Conservation (phyloP, 176 grass and related monocot species). For the Oryza punctata region DNA sequence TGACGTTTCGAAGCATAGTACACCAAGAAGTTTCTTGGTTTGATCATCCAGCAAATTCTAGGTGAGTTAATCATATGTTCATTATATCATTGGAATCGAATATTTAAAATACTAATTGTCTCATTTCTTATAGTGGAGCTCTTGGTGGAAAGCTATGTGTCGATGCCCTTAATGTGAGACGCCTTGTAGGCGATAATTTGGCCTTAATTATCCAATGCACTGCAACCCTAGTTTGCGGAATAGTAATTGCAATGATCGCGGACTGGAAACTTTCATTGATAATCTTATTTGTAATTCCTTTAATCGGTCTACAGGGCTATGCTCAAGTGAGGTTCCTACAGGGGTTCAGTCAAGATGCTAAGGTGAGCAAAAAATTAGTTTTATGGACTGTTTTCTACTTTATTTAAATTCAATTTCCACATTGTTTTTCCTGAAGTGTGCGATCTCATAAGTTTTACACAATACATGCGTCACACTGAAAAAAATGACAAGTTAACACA, state of each 20-base stretch:
- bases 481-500: not conserved
- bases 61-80: constrained; percentile 32
- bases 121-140: constrained; percentile 24
- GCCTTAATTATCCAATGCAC: constrained; percentile 49
- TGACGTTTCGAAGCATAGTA: constrained; percentile 61
- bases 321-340: constrained; percentile 44
- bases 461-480: not conserved
- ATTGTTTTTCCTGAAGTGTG: not conserved
- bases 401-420: not conserved
- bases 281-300: constrained; percentile 40
- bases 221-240: constrained; percentile 45
- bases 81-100: constrained; percentile 37
- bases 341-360: constrained; percentile 51
- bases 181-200: constrained; percentile 55
- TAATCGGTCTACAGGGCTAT: constrained; percentile 37
- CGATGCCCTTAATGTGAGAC: constrained; percentile 25
- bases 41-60: constrained; percentile 69
- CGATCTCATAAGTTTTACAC: not conserved
- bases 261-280: constrained; percentile 69
- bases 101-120: constrained; percentile 28
- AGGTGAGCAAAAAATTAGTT: constrained; percentile 34
- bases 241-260: constrained; percentile 57
- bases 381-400: constrained; percentile 8
- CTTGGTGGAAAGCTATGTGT: constrained; percentile 15
- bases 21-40: constrained; percentile 83